A percentile compares a stretch with the other conserved stretches of the same genome.
Evolutionary conservation across 805 yeast species (phyloP).

Genomic region (Wickerhamomyces ciferrii): DNA sequence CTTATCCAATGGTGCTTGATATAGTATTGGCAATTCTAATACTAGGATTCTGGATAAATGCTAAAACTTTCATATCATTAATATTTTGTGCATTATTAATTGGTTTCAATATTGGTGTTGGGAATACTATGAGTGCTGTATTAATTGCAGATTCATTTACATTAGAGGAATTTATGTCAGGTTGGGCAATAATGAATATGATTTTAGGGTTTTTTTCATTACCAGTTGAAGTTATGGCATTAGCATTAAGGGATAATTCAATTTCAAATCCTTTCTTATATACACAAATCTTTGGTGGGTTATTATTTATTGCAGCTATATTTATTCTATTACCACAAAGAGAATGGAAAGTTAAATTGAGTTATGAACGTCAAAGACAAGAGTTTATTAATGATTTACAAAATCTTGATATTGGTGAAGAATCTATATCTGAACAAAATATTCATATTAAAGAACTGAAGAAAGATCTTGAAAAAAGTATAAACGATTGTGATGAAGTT

Average conservation of each 20-base stretch:
- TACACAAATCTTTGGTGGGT: constrained; percentile 57
- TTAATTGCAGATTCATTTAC: constrained; percentile 35
- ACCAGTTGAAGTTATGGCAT: constrained; percentile 52
- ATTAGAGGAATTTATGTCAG: constrained; percentile 30
- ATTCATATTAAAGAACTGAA: background rate
- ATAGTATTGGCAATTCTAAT: constrained; percentile 29
- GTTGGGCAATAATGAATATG: constrained; percentile 33
- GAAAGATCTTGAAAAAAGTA: background rate
- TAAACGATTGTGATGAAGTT: constrained; percentile 5
- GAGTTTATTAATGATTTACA: background rate
- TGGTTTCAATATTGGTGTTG: constrained; percentile 42
- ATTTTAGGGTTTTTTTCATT: constrained; percentile 30
- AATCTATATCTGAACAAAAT: background rate
- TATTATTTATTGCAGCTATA: constrained; percentile 36
- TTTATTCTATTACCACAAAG: constrained; percentile 40
- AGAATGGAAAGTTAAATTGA: constrained; percentile 40
- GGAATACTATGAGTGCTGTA: constrained; percentile 35
- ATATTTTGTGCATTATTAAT: constrained; percentile 35
- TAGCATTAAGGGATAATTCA: constrained; percentile 31
- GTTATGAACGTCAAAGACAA: constrained; percentile 17
- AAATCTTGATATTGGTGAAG: constrained; percentile 2
- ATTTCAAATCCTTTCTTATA: constrained; percentile 41
- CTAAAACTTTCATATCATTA: constrained; percentile 33
- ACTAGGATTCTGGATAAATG: constrained; percentile 42
- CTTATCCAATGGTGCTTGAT: constrained; percentile 33